A percentile compares a stretch with the other conserved stretches of the same genome.
Evolutionary conservation across 2,329 filamentous ascomycete genomes (phyloP).

Genomic region (Aotearoamyces nothofagi): DNA sequence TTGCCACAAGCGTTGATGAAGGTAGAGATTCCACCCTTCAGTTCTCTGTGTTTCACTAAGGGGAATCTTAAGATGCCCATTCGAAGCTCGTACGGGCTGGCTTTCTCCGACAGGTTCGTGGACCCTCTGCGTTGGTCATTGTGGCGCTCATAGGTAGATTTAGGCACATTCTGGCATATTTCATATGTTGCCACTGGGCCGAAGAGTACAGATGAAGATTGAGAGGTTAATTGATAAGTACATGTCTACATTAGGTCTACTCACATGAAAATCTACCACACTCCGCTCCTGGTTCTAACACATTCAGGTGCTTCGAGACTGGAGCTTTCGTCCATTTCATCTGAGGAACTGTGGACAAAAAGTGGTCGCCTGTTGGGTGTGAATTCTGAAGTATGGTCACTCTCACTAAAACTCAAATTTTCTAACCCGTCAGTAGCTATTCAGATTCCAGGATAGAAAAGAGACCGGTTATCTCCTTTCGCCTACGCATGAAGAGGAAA

Average conservation of each 20-base stretch:
- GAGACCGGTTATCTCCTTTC: conserved; percentile 61
- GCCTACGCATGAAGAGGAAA: conserved; percentile 94
- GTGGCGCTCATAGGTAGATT: conserved; percentile 3
- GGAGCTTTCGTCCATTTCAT: conserved; percentile 72
- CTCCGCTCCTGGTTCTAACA: conserved; percentile 2
- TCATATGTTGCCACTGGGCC: conserved; percentile 75
- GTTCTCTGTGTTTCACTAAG: too few species aligned
- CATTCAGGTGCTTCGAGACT: conserved; percentile 59
- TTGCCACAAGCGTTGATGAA: conserved; percentile 39
- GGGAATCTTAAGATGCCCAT: conserved; percentile 43
- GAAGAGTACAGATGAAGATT: conserved; percentile 78
- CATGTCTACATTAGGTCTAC: conserved; percentile 63
- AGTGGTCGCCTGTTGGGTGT: conserved; percentile 68
- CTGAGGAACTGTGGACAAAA: conserved; percentile 67
- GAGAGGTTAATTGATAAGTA: conserved; percentile 76
- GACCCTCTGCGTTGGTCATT: neutral
- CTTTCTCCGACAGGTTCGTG: conserved; percentile 53
- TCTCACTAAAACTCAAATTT: too few species aligned
- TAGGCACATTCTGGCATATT: conserved; percentile 82
- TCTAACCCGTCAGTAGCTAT: conserved; percentile 58
- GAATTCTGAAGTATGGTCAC: conserved; percentile 63
- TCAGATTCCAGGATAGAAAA: conserved; percentile 68
- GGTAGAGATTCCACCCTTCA: conserved; percentile 25
- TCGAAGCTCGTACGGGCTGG: conserved; percentile 54
- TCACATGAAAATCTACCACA: conserved; percentile 5